Percentiles rank a stretch among this genome's conserved stretches.
Evolutionary conservation across 2,329 filamentous ascomycete species (phyloP).

Genomic region (Immersiporthe knoxdaviesiana): DNA sequence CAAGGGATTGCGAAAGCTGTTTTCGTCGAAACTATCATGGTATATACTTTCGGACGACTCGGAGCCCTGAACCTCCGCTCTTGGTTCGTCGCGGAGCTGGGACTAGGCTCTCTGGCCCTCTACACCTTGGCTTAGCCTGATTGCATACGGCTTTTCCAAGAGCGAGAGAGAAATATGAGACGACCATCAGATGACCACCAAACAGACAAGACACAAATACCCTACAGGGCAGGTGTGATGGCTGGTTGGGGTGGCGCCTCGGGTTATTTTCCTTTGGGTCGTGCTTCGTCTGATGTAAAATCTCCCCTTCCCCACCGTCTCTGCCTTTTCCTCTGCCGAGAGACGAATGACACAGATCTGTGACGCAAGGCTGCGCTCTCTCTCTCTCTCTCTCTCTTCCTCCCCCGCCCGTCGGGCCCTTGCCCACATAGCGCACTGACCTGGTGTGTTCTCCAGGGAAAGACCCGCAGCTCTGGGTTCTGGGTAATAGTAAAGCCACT

Average conservation of each 20-base stretch:
- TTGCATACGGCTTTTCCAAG: conserved; percentile 17
- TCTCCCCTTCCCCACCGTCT: background rate
- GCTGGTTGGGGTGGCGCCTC: conserved; percentile 4
- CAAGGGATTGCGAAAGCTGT: background rate
- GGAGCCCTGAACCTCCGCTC: conserved; percentile 14
- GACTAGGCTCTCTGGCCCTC: conserved; percentile 2
- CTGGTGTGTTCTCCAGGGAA: background rate
- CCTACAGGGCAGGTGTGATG: conserved; percentile 17
- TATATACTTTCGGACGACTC: conserved; percentile 2
- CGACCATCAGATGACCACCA: conserved; percentile 21
- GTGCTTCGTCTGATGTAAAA: conserved; percentile 25
- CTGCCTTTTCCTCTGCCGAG: background rate
- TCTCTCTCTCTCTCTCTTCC: too few species aligned
- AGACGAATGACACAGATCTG: background rate
- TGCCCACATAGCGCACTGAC: background rate
- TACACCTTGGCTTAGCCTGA: conserved; percentile 1
- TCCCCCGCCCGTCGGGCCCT: background rate
- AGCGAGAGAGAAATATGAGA: background rate
- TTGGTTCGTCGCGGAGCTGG: conserved; percentile 16
- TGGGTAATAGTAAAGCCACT: conserved; percentile 16
- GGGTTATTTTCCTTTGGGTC: background rate
- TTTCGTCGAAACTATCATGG: background rate
- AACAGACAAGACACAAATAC: background rate
- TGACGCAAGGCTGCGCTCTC: background rate
- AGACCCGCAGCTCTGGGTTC: conserved; percentile 13